A percentile compares a stretch with the other conserved stretches of the same genome.
Evolutionary conservation across 805 yeast species (phyloP).

Genomic region (Candida awuae): DNA sequence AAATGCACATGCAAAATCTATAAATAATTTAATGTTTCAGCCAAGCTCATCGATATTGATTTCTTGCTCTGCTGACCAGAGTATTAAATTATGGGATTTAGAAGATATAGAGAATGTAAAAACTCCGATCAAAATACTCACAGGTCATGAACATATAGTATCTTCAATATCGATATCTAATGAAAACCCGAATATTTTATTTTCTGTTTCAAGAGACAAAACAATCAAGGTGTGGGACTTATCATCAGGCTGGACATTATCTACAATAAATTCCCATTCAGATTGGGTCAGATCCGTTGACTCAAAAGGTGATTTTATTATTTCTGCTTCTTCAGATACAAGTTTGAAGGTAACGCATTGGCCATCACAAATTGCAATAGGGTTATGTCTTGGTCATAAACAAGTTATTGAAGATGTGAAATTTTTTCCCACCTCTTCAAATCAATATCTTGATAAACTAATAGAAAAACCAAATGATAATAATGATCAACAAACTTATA

Average conservation of each 20-base stretch:
- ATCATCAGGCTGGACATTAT: constrained; percentile 55
- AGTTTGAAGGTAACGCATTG: constrained; percentile 57
- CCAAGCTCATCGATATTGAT: constrained; percentile 31
- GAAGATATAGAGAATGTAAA: constrained; percentile 7
- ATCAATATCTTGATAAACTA: constrained; percentile 40
- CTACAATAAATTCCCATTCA: constrained; percentile 67
- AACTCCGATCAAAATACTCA: constrained; percentile 46
- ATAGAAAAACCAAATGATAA: constrained; percentile 16
- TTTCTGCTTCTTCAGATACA: constrained; percentile 77
- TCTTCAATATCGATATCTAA: constrained; percentile 51
- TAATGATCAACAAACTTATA: constrained; percentile 20
- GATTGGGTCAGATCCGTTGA: constrained; percentile 68
- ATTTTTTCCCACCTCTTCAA: constrained; percentile 51
- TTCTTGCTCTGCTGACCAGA: constrained; percentile 44
- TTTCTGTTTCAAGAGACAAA: constrained; percentile 58
- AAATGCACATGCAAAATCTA: constrained; percentile 65
- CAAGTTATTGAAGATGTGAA: constrained; percentile 74
- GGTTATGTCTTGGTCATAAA: constrained; percentile 64
- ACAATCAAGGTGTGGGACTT: constrained; percentile 61
- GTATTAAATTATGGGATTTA: constrained; percentile 66
- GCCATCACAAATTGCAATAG: constrained; percentile 60
- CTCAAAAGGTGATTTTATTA: constrained; percentile 44
- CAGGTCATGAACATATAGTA: constrained; percentile 85
- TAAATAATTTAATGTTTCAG: constrained; percentile 54
- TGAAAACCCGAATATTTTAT: constrained; percentile 38